Conservation (phyloP, 805 yeast genomes). For the Ogataea chonburiensis region DNA sequence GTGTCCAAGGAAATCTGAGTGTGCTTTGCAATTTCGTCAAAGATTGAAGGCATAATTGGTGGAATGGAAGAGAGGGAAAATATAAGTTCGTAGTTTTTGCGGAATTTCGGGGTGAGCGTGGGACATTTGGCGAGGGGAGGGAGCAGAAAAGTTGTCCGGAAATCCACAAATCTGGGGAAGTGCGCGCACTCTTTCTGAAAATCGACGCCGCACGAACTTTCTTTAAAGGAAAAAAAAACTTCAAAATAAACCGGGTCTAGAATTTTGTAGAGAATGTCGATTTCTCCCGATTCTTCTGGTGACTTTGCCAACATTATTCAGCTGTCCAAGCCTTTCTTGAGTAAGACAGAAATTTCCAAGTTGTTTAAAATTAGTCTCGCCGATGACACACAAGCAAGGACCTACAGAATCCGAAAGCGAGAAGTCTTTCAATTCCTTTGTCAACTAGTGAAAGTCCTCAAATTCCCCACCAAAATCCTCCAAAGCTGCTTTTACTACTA, state of each 20-base stretch:
- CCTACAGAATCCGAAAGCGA: conserved; percentile 25
- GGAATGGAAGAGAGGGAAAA: background rate
- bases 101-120: background rate
- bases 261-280: conserved; percentile 12
- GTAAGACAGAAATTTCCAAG: conserved; percentile 27
- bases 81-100: background rate
- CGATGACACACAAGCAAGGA: conserved; percentile 22
- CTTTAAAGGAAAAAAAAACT: conserved; percentile 3
- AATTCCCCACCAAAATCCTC: conserved; percentile 68
- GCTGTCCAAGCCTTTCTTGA: conserved; percentile 37
- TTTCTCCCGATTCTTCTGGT: conserved; percentile 15
- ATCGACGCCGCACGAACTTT: background rate
- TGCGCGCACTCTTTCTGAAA: background rate
- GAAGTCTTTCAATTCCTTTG: conserved; percentile 54
- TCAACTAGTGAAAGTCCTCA: conserved; percentile 50
- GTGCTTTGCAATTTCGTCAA: conserved; percentile 22
- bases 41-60: conserved; percentile 12
- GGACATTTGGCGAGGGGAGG: background rate
- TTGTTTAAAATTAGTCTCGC: conserved; percentile 22
- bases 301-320: conserved; percentile 24
- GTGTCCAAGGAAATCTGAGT: conserved; percentile 28
- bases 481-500: conserved; percentile 70
- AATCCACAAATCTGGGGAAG: conserved; percentile 1
- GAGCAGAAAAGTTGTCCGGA: background rate
- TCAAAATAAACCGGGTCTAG: background rate